Conservation (phyloP, 108 stramenopile genomes). For the Discostella stelligeroides region DNA sequence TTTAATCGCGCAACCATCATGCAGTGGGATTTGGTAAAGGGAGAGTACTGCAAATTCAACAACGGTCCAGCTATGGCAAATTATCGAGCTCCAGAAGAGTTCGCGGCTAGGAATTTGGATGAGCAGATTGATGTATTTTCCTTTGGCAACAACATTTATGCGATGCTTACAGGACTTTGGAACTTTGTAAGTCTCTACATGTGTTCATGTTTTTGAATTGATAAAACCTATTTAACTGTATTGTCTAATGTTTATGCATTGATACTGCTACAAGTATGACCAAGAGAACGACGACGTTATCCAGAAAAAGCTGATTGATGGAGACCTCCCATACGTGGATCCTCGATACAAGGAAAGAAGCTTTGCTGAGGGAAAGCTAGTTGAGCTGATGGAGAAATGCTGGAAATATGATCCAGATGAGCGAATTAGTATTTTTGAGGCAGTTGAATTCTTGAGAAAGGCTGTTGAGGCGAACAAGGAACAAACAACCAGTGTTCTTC, state of each 20-base stretch:
- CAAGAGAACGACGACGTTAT: constrained; percentile 58
- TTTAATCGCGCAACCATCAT: constrained; percentile 80
- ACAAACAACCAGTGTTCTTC: too few species aligned
- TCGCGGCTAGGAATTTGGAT: constrained; percentile 49
- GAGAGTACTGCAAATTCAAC: constrained; percentile 68
- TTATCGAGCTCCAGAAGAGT: constrained; percentile 70
- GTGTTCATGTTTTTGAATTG: background rate
- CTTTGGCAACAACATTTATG: constrained; percentile 78
- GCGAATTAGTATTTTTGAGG: constrained; percentile 69
- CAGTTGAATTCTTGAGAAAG: constrained; percentile 56
- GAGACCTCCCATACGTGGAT: constrained; percentile 63
- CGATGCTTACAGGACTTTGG: constrained; percentile 63
- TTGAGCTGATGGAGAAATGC: constrained; percentile 76
- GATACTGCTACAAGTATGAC: constrained; percentile 41
- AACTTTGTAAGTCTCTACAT: constrained; percentile 28
- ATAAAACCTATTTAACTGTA: background rate
- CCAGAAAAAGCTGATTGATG: constrained; percentile 58
- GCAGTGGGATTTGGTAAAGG: constrained; percentile 53
- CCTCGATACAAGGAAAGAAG: constrained; percentile 67
- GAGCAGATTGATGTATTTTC: constrained; percentile 81
- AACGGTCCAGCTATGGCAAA: constrained; percentile 69
- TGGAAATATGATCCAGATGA: constrained; percentile 68
- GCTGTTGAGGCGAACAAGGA: constrained; percentile 42
- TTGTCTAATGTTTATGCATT: background rate
- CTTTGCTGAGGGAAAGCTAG: constrained; percentile 62